phyloP scores from a whole-genome alignment of 306 rosid species.

The Vicia sativa region DNA sequence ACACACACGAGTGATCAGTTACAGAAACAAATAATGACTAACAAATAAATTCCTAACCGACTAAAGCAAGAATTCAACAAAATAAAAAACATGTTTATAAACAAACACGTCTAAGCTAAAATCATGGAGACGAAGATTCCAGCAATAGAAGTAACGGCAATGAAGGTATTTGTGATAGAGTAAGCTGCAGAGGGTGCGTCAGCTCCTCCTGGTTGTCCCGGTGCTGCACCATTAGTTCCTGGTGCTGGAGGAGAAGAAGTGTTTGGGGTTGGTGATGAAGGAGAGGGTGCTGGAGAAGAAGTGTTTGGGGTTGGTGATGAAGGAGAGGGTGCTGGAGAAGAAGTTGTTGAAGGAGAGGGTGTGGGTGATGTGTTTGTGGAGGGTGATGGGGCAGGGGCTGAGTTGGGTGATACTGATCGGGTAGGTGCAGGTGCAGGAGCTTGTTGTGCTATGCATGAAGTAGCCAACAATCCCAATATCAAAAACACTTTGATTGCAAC shows the following conservation, averaged over 20 bases:
- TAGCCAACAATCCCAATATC: no score
- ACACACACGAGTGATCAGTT: no score
- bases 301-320: no score
- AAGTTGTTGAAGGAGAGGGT: conserved; percentile 21
- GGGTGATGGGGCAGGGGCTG: conserved; percentile 43
- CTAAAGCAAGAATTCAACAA: conserved; percentile 4
- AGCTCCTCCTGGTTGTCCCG: neutral
- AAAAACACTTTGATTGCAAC: no score
- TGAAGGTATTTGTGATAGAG: neutral
- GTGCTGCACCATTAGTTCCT: conserved; percentile 19
- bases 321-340: conserved; percentile 20
- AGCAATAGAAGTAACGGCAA: conserved; percentile 68
- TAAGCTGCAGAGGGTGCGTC: neutral
- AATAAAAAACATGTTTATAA: conserved; percentile 26
- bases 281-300: no score
- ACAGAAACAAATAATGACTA: neutral
- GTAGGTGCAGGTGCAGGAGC: conserved; percentile 64
- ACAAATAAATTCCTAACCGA: neutral
- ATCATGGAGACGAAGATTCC: conserved; percentile 62
- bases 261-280: conserved; percentile 16
- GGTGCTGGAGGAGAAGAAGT: conserved; percentile 26
- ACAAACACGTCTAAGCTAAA: conserved; percentile 53
- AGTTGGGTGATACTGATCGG: conserved; percentile 38
- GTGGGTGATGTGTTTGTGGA: neutral
- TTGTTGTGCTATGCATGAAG: conserved; percentile 1